Conservation (phyloP, 495 filamentous ascomycete species). For the Mytilinidion resinicola region DNA sequence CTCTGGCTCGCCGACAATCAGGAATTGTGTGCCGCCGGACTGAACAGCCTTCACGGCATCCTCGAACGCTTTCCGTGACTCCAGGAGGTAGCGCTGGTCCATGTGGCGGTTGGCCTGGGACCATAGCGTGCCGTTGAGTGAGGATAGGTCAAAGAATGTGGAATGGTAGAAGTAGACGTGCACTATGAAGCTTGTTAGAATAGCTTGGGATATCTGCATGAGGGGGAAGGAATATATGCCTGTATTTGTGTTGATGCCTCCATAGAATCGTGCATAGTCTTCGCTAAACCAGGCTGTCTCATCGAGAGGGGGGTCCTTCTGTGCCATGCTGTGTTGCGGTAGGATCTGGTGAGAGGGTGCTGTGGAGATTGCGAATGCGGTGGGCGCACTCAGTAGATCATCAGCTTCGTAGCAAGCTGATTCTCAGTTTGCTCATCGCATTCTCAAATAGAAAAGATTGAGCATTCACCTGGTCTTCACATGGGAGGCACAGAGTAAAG, state of each 20-base stretch:
- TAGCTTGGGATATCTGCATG: not conserved
- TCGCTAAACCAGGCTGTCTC: constrained; percentile 69
- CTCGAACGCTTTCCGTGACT: constrained; percentile 75
- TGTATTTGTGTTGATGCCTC: constrained; percentile 46
- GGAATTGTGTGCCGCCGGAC: constrained; percentile 44
- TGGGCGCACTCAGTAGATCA: not conserved
- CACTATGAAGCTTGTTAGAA: constrained; percentile 38
- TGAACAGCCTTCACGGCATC: constrained; percentile 66
- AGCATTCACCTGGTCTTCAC: not conserved
- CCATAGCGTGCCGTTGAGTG: constrained; percentile 75
- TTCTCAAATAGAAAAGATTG: not conserved
- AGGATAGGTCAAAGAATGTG: constrained; percentile 83
- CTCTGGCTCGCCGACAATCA: constrained; percentile 40
- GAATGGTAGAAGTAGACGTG: constrained; percentile 87
- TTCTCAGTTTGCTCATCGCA: not conserved
- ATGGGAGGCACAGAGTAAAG: not conserved
- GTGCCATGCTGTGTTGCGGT: constrained; percentile 24
- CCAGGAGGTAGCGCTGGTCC: constrained; percentile 50
- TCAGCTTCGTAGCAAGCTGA: not conserved
- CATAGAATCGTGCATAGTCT: constrained; percentile 50
- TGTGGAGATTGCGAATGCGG: not conserved
- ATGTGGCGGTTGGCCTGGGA: constrained; percentile 63
- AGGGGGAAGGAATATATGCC: constrained; percentile 5
- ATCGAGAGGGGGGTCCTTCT: constrained; percentile 57
- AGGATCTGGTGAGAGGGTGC: not conserved